Percentiles rank a stretch among this genome's conserved stretches.
Evolutionary conservation across 2,329 filamentous ascomycete genomes (phyloP).

Genomic region (Thelonectria olida): DNA sequence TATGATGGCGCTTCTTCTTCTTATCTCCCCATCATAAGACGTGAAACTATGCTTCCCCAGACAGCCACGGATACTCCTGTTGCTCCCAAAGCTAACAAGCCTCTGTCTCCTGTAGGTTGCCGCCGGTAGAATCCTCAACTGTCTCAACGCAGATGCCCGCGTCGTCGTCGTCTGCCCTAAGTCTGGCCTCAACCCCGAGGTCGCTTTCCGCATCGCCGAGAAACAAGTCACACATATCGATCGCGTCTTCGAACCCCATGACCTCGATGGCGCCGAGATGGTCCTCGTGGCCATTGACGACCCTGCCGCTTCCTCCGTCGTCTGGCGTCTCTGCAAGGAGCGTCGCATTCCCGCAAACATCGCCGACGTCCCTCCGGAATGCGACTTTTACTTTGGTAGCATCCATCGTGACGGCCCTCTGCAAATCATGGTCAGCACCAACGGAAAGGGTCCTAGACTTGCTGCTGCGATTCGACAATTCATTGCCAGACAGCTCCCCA

Average conservation of each 20-base stretch:
- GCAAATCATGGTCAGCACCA: conserved; percentile 99
- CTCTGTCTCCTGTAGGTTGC: conserved; percentile 74
- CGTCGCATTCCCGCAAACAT: conserved; percentile 90
- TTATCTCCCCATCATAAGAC: conserved; percentile 28
- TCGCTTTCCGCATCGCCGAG: conserved; percentile 80
- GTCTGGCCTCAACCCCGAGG: conserved; percentile 86
- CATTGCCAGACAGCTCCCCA: conserved; percentile 80
- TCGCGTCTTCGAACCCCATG: conserved; percentile 84
- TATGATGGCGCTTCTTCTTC: conserved; percentile 52
- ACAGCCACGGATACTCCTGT: neutral
- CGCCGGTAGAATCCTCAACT: conserved; percentile 90
- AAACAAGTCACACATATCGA: conserved; percentile 83
- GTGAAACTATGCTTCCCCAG: neutral
- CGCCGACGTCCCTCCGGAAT: conserved; percentile 94
- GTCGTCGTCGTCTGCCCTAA: conserved; percentile 87
- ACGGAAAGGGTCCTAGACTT: conserved; percentile 92
- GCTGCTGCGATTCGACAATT: conserved; percentile 86
- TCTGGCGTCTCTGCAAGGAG: conserved; percentile 95
- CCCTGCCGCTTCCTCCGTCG: conserved; percentile 84
- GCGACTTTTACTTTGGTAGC: conserved; percentile 98
- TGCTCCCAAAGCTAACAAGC: neutral
- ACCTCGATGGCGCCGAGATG: conserved; percentile 85
- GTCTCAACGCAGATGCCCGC: conserved; percentile 92
- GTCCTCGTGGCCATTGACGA: conserved; percentile 95
- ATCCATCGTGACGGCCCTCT: conserved; percentile 94